Evolutionary conservation across 305 asterid genomes (phyloP).

Genomic region (Galium porrigens): DNA sequence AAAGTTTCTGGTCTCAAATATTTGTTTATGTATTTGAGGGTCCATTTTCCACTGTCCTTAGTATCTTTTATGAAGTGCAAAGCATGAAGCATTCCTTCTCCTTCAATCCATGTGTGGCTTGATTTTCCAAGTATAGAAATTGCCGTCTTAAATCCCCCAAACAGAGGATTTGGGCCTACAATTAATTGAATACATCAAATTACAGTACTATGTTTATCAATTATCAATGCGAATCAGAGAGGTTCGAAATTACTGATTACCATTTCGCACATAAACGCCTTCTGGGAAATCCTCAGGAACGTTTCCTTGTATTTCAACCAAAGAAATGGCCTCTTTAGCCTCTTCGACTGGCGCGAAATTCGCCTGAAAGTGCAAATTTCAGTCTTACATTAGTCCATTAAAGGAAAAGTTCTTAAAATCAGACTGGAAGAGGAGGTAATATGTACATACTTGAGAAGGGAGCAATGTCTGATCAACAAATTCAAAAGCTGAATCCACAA

Average conservation of each 20-base stretch:
- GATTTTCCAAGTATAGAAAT: constrained; percentile 39
- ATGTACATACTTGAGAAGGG: neutral
- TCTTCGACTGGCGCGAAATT: neutral
- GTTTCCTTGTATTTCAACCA: neutral
- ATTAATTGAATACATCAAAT: neutral
- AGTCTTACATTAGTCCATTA: neutral
- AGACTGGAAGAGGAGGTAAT: neutral
- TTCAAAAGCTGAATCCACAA: neutral
- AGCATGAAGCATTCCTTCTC: constrained; percentile 65
- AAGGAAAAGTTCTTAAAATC: neutral
- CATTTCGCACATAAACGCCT: neutral
- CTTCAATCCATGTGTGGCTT: constrained; percentile 47
- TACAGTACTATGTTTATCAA: neutral
- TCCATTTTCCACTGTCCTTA: constrained; percentile 18
- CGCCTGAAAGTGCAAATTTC: neutral
- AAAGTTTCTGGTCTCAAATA: constrained; percentile 32
- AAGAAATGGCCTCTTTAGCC: neutral
- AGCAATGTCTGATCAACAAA: constrained; percentile 1
- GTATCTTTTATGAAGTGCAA: constrained; percentile 23
- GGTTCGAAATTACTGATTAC: neutral
- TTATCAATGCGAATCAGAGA: neutral
- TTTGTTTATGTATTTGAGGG: constrained; percentile 27
- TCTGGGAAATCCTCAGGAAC: neutral
- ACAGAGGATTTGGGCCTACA: constrained; percentile 37
- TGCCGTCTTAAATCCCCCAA: constrained; percentile 49